Evolutionary conservation across 2,329 filamentous ascomycete species (phyloP).

Genomic region (Phyllosticta ampelicida): DNA sequence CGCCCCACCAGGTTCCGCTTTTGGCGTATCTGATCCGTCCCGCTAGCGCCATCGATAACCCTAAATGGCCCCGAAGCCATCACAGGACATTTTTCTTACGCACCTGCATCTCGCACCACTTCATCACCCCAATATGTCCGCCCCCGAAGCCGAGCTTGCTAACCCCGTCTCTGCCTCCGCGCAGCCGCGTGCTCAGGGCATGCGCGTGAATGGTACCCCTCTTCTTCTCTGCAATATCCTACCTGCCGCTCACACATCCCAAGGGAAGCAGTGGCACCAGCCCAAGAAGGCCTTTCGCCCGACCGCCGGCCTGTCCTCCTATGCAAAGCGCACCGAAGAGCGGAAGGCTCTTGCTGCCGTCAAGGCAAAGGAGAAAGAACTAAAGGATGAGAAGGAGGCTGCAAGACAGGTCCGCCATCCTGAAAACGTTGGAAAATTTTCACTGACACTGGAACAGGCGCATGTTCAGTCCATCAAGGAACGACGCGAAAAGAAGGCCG

Average conservation of each 20-base stretch:
- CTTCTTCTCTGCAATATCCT: background rate
- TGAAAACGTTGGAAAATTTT: background rate
- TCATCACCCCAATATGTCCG: background rate
- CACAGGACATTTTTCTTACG: conserved; percentile 8
- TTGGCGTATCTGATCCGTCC: conserved; percentile 1
- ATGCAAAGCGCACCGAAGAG: conserved; percentile 61
- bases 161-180: conserved; percentile 21
- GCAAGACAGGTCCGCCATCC: conserved; percentile 57
- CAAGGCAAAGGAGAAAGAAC: conserved; percentile 88
- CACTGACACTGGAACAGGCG: conserved; percentile 39
- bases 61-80: background rate
- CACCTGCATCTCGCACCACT: conserved; percentile 3
- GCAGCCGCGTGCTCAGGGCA: conserved; percentile 38
- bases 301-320: conserved; percentile 64
- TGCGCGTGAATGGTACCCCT: conserved; percentile 70
- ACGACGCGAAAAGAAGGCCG: conserved; percentile 77
- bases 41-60: conserved; percentile 8
- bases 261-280: conserved; percentile 92
- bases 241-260: conserved; percentile 8
- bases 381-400: conserved; percentile 94
- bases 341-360: conserved; percentile 61
- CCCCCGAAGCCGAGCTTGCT: conserved; percentile 18
- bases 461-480: conserved; percentile 73
- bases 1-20: background rate
- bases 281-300: conserved; percentile 79